These are phyloP conservation scores for Camellia lanceoleosa DNA, from an alignment of 148 eudicot species.

Conservation along the genomic window DNA sequence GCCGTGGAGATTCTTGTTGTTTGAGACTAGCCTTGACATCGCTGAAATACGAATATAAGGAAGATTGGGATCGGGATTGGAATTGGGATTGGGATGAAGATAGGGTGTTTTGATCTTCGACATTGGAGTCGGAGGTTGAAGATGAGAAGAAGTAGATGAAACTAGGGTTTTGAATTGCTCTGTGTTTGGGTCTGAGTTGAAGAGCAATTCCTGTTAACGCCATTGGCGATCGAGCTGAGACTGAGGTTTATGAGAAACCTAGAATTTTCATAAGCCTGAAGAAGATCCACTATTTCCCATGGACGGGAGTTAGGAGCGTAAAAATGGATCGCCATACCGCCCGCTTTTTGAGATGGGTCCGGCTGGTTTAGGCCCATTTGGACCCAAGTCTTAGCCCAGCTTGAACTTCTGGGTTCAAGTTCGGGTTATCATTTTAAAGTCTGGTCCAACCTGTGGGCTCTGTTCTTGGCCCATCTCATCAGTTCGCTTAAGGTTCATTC, in stretches of 20 bases:
- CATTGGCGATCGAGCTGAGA: conserved; percentile 33
- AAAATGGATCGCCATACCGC: no score
- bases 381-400: no score
- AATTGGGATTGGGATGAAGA: conserved; percentile 16
- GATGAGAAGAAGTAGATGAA: conserved; percentile 39
- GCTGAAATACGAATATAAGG: conserved; percentile 31
- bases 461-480: no score
- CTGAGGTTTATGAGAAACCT: conserved; percentile 6
- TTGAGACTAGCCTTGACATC: conserved; percentile 50
- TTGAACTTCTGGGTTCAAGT: no score
- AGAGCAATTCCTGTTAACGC: conserved; percentile 49
- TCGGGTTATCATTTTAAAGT: no score
- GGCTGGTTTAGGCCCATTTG: no score
- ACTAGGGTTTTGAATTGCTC: conserved; percentile 12
- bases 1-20: conserved; percentile 22
- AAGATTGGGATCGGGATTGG: conserved; percentile 16
- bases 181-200: conserved; percentile 29
- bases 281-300: no score
- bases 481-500: no score
- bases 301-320: no score
- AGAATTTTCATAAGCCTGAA: neutral
- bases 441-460: no score
- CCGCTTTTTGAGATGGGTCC: no score
- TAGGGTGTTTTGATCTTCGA: conserved; percentile 14
- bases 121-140: conserved; percentile 19